Conservation (phyloP, 371 early-diverging fungal species). For the Apophysomyces elegans region DNA sequence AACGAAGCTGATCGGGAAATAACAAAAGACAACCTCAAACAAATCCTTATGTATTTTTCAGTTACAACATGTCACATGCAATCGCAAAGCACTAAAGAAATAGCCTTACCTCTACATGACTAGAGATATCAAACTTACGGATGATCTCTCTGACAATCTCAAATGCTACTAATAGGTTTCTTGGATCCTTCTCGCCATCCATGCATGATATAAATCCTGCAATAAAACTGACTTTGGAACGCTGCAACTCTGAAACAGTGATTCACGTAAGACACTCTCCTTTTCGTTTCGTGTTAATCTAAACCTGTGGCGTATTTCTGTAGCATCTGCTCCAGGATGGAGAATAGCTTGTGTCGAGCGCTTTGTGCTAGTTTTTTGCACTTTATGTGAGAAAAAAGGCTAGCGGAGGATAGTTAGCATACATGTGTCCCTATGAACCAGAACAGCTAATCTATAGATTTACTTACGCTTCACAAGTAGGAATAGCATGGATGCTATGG, state of each 20-base stretch:
- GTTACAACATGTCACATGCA: neutral
- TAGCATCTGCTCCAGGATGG: conserved; percentile 21
- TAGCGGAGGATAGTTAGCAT: neutral
- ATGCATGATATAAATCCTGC: conserved; percentile 75
- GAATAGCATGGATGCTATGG: conserved; percentile 4
- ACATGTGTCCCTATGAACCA: neutral
- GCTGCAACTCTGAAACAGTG: conserved; percentile 22
- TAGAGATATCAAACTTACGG: conserved; percentile 62
- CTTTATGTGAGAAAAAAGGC: conserved; percentile 25
- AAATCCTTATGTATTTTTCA: conserved; percentile 57
- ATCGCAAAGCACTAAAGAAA: too few relatives aligned
- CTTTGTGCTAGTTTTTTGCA: conserved; percentile 27
- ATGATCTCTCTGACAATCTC: conserved; percentile 61
- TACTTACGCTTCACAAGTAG: conserved; percentile 7
- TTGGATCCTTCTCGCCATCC: conserved; percentile 94
- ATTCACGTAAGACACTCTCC: neutral
- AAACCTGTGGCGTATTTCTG: conserved; percentile 28
- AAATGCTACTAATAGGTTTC: conserved; percentile 83
- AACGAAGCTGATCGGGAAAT: conserved; percentile 96
- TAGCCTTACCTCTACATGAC: conserved; percentile 60
- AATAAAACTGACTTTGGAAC: conserved; percentile 61
- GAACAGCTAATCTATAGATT: neutral
- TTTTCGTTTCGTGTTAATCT: neutral
- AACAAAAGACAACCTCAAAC: conserved; percentile 93
- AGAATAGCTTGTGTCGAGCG: conserved; percentile 27